These are phyloP conservation scores for Blepharisma stoltei DNA, from an alignment of 73 alveolate species.

Conservation along the genomic window DNA sequence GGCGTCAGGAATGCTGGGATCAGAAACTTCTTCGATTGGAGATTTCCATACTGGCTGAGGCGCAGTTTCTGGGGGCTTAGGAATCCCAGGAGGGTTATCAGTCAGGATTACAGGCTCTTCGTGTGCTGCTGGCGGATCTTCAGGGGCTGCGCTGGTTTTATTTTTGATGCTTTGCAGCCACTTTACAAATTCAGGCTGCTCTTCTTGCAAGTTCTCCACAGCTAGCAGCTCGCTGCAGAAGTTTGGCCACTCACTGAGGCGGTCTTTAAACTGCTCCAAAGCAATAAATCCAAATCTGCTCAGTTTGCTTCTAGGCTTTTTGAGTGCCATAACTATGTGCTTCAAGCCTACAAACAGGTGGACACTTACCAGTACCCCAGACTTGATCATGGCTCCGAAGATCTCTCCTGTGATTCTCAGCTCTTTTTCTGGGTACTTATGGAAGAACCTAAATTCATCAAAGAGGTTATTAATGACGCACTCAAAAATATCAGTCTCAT, in stretches of 20 bases:
- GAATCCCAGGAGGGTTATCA: too few species aligned
- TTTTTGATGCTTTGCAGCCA: slow-evolving; percentile 14
- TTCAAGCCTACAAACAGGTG: slow-evolving; percentile 82
- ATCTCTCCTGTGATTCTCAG: slow-evolving; percentile 84
- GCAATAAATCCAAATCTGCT: slow-evolving; percentile 71
- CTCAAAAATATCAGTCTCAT: slow-evolving; percentile 93
- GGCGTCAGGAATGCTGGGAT: not conserved
- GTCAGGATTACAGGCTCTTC: too few species aligned
- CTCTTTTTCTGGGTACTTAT: slow-evolving; percentile 91
- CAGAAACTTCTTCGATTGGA: not conserved
- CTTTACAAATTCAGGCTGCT: slow-evolving; percentile 11
- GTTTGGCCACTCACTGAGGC: slow-evolving; percentile 60
- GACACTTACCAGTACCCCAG: slow-evolving; percentile 74
- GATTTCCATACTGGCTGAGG: not conserved
- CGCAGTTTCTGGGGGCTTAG: not conserved
- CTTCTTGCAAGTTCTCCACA: slow-evolving; percentile 14
- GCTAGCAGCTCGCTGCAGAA: slow-evolving; percentile 48
- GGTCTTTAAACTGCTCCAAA: slow-evolving; percentile 59
- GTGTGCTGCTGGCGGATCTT: not conserved
- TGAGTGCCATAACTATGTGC: slow-evolving; percentile 81
- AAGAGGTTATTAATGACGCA: slow-evolving; percentile 95
- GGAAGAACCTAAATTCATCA: slow-evolving; percentile 95
- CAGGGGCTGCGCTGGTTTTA: not conserved
- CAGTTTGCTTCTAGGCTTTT: slow-evolving; percentile 76
- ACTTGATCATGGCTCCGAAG: slow-evolving; percentile 80